Base-by-base conservation (phyloP, 1,284 basidiomycete genomes). In the Ganoderma lucidum region DNA sequence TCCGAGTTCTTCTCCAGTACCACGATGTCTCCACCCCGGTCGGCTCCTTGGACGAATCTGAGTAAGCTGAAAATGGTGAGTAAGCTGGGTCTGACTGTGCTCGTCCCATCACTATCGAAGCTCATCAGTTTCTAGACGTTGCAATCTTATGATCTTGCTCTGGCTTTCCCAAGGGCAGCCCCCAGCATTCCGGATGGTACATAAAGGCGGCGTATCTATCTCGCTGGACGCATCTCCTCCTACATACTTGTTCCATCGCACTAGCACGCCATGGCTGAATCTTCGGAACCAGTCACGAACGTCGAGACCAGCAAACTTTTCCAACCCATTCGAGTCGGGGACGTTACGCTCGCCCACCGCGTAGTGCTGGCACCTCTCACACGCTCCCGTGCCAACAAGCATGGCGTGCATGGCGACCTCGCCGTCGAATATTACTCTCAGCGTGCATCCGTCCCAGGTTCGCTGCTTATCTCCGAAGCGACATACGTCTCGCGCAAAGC, bases 311-410 rank as follows among this genome's bases (percentile, higher is more conserved):
- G 15, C 71, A 69, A 74, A 65, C 84, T 88, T 41, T 87, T 87
- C 76, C 78, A 80, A 59, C 86, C 87, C 12, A 73, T 83, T 64
- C 76, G 76, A 42, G 76, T 88, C 44, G 86, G 86, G 9, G 69
- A 75, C 17, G 44, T 82, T 51, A 70, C 75, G 6, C 80, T 88
- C 39, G 68, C 78, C 48, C 84, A 87, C 68, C 81, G 87, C 5
- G 75, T 88, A 37, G 84, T 83, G 8, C 73, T 87, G 61, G 84
- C 85, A 0, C 86, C 86, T 2, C 74, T 87, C 64, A 87, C 87
- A 2, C 75, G 82, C 60, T 75, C 70, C 69, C 78, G 82, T 15
- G 81, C 81, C 10, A 73, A 76, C 67, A 66, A 62, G 2, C 39
- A 67, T 1, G 76, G 79, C 32, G 75, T 74, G 6, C 80, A 68